Evolutionary conservation across 2,329 filamentous ascomycete genomes (phyloP).

Genomic region (Xylariaceae sp.): DNA sequence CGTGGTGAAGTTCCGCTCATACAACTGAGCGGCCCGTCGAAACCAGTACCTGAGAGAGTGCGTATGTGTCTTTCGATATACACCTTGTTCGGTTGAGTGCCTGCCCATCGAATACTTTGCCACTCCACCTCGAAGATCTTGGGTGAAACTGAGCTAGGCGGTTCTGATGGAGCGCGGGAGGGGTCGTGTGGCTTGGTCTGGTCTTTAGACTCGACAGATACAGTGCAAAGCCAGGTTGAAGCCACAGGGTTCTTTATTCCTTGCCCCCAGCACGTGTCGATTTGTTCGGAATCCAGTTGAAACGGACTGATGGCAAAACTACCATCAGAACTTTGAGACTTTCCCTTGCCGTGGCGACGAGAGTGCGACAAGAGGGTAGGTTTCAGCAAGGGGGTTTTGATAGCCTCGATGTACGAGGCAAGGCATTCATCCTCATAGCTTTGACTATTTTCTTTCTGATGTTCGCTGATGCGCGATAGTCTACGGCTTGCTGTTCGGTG

Average conservation of each 20-base stretch:
- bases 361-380: constrained; percentile 20
- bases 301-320: constrained; percentile 27
- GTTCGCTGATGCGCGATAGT: constrained; percentile 26
- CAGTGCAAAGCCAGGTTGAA: constrained; percentile 23
- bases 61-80: constrained; percentile 11
- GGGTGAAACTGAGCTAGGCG: not conserved
- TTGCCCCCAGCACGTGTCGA: constrained; percentile 20
- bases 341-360: constrained; percentile 18
- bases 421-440: constrained; percentile 31
- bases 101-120: constrained; percentile 7
- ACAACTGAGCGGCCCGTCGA: constrained; percentile 39
- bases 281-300: constrained; percentile 20
- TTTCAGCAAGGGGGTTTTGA: constrained; percentile 18
- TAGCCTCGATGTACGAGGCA: constrained; percentile 5
- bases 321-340: constrained; percentile 28
- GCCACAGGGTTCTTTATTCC: constrained; percentile 21
- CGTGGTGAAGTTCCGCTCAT: constrained; percentile 26
- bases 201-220: not conserved
- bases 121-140: constrained; percentile 8
- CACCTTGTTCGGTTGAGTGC: not conserved
- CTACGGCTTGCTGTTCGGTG: constrained; percentile 13
- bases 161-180: not conserved
- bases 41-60: constrained; percentile 29
- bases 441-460: constrained; percentile 30
- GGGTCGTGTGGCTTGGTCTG: not conserved